Evolutionary conservation across 75 land plant species (phyloP).

Genomic region (Picea sitchensis): DNA sequence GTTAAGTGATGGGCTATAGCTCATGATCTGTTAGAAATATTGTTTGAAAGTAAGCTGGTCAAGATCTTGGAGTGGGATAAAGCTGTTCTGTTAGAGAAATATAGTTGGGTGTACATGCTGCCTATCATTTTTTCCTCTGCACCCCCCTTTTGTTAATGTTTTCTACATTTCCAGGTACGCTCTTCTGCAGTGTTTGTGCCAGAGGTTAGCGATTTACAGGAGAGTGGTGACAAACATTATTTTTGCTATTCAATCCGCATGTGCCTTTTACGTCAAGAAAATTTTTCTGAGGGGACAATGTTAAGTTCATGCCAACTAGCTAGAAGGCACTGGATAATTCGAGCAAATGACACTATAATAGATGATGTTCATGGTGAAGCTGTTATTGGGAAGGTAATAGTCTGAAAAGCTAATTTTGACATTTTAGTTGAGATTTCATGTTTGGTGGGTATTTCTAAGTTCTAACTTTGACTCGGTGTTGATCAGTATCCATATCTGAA

Average conservation of each 20-base stretch:
- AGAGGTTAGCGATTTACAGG: conserved; percentile 34
- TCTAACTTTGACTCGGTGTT: not conserved
- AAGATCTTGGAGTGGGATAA: too few species aligned
- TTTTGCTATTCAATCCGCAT: conserved; percentile 84
- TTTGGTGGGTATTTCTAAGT: not conserved
- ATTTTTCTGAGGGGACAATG: conserved; percentile 26
- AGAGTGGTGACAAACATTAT: conserved; percentile 23
- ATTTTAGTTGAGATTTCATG: not conserved
- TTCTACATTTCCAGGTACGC: conserved; percentile 49
- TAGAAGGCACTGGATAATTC: conserved; percentile 79
- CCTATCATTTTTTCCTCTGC: not conserved
- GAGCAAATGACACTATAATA: conserved; percentile 50
- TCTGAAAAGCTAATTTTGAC: not conserved
- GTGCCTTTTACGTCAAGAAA: conserved; percentile 57
- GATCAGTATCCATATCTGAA: conserved; percentile 69
- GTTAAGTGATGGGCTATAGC: too few species aligned
- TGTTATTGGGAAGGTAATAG: conserved; percentile 78
- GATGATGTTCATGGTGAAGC: conserved; percentile 60
- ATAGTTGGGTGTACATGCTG: not conserved
- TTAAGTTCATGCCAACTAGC: conserved; percentile 72
- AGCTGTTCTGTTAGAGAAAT: too few species aligned
- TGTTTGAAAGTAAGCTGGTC: too few species aligned
- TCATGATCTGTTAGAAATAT: too few species aligned
- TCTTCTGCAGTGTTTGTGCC: conserved; percentile 90
- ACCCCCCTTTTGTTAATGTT: not conserved